phyloP scores from a whole-genome alignment of 805 yeast species.

The Priceomyces medius region DNA sequence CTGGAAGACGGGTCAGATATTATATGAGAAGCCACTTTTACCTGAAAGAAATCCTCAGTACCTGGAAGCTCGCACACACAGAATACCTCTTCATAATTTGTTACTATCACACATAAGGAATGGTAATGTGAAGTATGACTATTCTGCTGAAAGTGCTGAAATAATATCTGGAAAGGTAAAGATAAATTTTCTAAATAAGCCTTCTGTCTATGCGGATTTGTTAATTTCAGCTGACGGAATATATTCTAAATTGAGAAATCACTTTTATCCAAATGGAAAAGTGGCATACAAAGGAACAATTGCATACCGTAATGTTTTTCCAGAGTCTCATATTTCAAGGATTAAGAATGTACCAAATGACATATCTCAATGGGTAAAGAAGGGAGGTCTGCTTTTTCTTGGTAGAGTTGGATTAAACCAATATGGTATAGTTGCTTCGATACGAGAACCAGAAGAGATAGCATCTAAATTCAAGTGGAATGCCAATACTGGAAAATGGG shows the following conservation, averaged over 20 bases:
- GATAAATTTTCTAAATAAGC: not conserved
- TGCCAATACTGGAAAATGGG: slow-evolving; percentile 4
- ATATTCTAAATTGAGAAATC: slow-evolving; percentile 11
- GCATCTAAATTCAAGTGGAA: slow-evolving; percentile 4
- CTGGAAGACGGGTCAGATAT: slow-evolving; percentile 7
- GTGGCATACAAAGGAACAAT: slow-evolving; percentile 11
- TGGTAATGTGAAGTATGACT: slow-evolving; percentile 8
- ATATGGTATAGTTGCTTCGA: slow-evolving; percentile 7
- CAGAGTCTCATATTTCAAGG: slow-evolving; percentile 3
- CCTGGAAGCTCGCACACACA: slow-evolving; percentile 9
- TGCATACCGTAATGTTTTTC: slow-evolving; percentile 12
- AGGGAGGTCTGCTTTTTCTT: not conserved
- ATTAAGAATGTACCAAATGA: slow-evolving; percentile 9
- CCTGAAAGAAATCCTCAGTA: not conserved
- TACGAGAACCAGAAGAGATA: slow-evolving; percentile 2
- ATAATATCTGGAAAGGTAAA: slow-evolving; percentile 2
- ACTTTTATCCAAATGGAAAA: slow-evolving; percentile 4
- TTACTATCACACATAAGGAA: slow-evolving; percentile 19
- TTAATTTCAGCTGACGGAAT: slow-evolving; percentile 13
- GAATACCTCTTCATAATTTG: slow-evolving; percentile 8
- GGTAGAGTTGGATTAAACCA: slow-evolving; percentile 4
- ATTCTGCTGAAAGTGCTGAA: slow-evolving; percentile 4
- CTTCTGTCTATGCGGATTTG: slow-evolving; percentile 6
- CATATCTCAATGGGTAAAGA: slow-evolving; percentile 7
- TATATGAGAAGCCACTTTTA: slow-evolving; percentile 2